These are phyloP conservation scores for Fragaria iinumae DNA, from an alignment of 306 rosid genomes.

Conservation along the genomic window DNA sequence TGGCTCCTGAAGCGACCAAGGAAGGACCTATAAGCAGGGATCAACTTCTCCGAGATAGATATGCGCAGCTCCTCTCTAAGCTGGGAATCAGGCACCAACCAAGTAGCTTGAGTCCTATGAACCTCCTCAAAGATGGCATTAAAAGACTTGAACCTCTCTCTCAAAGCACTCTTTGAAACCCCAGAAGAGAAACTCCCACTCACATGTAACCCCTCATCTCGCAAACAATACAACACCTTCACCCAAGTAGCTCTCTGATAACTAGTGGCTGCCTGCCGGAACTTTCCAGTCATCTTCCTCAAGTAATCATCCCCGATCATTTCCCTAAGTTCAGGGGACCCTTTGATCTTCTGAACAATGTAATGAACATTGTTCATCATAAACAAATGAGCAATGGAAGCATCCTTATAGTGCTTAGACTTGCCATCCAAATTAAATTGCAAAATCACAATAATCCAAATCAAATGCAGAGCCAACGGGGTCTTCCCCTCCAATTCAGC, in stretches of 20 bases:
- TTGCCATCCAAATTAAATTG: slow-evolving; percentile 91
- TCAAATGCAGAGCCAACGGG: slow-evolving; percentile 86
- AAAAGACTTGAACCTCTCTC: slow-evolving; percentile 94
- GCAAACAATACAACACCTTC: slow-evolving; percentile 72
- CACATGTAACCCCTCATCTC: slow-evolving; percentile 89
- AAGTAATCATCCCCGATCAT: slow-evolving; percentile 89
- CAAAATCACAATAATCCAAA: slow-evolving; percentile 92
- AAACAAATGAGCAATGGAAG: slow-evolving; percentile 67
- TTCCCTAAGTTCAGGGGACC: slow-evolving; percentile 83
- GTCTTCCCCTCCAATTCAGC: slow-evolving; percentile 72
- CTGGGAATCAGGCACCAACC: slow-evolving; percentile 95
- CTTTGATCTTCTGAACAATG: slow-evolving; percentile 89
- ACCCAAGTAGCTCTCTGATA: slow-evolving; percentile 99
- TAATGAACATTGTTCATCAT: slow-evolving; percentile 99
- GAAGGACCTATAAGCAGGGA: slow-evolving; percentile 92
- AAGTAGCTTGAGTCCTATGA: slow-evolving; percentile 78
- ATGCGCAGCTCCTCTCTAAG: slow-evolving; percentile 94
- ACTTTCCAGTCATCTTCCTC: slow-evolving; percentile 76
- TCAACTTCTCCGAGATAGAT: slow-evolving; percentile 76
- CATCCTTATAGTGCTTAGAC: slow-evolving; percentile 84
- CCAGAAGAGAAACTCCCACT: slow-evolving; percentile 92
- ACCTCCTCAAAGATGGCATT: slow-evolving; percentile 98
- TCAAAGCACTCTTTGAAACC: slow-evolving; percentile 81
- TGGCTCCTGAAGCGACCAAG: slow-evolving; percentile 85
- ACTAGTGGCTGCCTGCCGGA: slow-evolving; percentile 82